Conservation (phyloP, 2,329 filamentous ascomycete genomes). For the Zymoseptoria passerinii region DNA sequence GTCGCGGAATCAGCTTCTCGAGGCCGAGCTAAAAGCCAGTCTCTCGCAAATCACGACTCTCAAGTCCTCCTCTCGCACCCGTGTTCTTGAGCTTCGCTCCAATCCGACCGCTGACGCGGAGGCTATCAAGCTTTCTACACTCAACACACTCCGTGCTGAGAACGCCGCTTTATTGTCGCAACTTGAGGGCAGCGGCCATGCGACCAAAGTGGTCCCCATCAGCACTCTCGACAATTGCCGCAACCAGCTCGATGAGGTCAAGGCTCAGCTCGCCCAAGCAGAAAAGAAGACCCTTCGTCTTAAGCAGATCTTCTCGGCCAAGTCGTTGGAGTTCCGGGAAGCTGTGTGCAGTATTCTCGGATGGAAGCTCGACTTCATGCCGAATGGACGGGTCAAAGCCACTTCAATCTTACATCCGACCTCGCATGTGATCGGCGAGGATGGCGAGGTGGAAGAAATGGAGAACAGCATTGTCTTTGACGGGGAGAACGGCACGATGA, state of each 20-base stretch:
- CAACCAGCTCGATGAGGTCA: constrained; percentile 59
- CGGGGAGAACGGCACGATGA: constrained; percentile 93
- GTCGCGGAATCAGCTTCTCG: constrained; percentile 60
- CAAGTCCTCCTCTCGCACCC: constrained; percentile 63
- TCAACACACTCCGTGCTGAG: constrained; percentile 69
- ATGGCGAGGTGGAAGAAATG: constrained; percentile 25
- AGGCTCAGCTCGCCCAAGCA: constrained; percentile 46
- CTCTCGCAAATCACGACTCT: constrained; percentile 63
- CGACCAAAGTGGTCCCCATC: constrained; percentile 60
- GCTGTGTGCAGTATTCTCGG: constrained; percentile 86
- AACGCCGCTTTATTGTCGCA: constrained; percentile 68
- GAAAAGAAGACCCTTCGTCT: constrained; percentile 79
- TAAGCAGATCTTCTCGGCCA: constrained; percentile 86
- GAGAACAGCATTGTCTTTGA: constrained; percentile 69
- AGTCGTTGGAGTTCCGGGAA: constrained; percentile 90
- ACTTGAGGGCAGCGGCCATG: constrained; percentile 43
- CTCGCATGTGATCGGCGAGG: constrained; percentile 35
- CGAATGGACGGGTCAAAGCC: constrained; percentile 92
- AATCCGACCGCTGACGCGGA: constrained; percentile 86
- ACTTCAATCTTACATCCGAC: constrained; percentile 72
- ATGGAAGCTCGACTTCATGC: constrained; percentile 91
- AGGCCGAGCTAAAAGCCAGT: constrained; percentile 65
- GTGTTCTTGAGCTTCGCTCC: constrained; percentile 76
- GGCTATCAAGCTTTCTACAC: constrained; percentile 71
- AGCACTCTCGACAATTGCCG: constrained; percentile 68